Evolutionary conservation across 83 land plant genomes (phyloP), one percentile per base, ranked within the genome.

Genomic region (Diphasiastrum complanatum): DNA sequence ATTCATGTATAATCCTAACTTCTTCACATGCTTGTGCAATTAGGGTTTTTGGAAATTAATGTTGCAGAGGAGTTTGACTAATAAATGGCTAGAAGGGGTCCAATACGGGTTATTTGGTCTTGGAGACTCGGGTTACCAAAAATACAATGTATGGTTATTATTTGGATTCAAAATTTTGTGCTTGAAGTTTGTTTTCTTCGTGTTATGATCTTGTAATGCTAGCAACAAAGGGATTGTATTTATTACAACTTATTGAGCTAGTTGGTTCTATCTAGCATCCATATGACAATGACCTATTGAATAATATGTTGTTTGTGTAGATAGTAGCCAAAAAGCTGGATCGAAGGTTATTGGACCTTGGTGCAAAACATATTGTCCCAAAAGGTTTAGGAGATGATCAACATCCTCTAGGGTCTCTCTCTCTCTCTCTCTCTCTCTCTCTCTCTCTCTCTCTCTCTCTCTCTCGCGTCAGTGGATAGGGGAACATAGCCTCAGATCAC

Each of bases 51-150:
- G 99, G 99, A 89, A 61, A 72, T 84, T 75, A 62, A 77, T 95
- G 61, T 64, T 95, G 51, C 80, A 75, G 60, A 86, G 75, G 59
- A 81, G 74, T 73, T 67, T 95, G 38, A 45, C 72, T 23, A 45
- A 62, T 16, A 53, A 64, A 2, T 93, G 96, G 99, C 63, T 95
- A 46, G 70, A 73, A 47, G 65, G 78, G 35, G 67, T 83, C 27
- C 72, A 51, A 8, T 95, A 82, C 69, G 85, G 87, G 20, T 83
- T 95, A 1, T 95, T 95, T 78, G 99, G 99, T 8, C 68, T 95
- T 65, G 99, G 99, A 58, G 99, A 95, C 65, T 95, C 99, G 33
- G 87, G 93, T 27, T 95, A 95, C 75, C 83, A 82, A 57, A 86
- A 95, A 54, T 95, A 78, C 60, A 95, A 95, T 75, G 88, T 84